Conservation (phyloP, 441 rosid genomes). For the Daphne laureola region DNA sequence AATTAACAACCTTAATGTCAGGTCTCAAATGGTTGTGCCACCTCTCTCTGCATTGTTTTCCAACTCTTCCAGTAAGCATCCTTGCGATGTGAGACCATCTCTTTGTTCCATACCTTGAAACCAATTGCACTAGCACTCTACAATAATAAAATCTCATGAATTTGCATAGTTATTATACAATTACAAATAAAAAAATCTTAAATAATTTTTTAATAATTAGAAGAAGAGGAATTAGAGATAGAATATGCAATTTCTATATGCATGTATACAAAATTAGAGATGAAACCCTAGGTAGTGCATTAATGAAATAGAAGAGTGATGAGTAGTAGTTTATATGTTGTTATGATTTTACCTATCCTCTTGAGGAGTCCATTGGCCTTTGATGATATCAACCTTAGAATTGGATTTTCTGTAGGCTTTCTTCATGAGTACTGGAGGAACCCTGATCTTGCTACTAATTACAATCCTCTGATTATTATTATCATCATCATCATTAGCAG, state of each 20-base stretch:
- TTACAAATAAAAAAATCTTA: not conserved
- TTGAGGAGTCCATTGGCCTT: constrained; percentile 65
- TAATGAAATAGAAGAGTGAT: not conserved
- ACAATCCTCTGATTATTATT: not conserved
- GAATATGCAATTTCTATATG: not conserved
- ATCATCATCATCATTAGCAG: no score
- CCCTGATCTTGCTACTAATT: constrained; percentile 18
- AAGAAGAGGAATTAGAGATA: not conserved
- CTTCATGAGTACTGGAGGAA: constrained; percentile 10
- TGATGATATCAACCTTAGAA: constrained; percentile 24
- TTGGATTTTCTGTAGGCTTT: constrained; percentile 14
- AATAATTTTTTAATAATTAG: not conserved
- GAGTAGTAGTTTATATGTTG: no score
- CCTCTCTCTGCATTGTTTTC: constrained; percentile 86
- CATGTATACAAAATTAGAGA: not conserved
- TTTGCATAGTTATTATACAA: no score
- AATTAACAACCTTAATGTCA: constrained; percentile 58
- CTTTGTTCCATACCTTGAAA: constrained; percentile 39
- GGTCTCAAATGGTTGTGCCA: constrained; percentile 90
- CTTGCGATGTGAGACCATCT: constrained; percentile 69
- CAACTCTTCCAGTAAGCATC: constrained; percentile 49
- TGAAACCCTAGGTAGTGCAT: not conserved
- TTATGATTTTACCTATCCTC: no score
- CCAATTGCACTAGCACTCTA: constrained; percentile 42
- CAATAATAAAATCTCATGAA: not conserved